Evolutionary conservation across 176 grass and related monocot species (phyloP), one percentile per base, ranked within the genome.

Genomic region (Raddia guianensis): DNA sequence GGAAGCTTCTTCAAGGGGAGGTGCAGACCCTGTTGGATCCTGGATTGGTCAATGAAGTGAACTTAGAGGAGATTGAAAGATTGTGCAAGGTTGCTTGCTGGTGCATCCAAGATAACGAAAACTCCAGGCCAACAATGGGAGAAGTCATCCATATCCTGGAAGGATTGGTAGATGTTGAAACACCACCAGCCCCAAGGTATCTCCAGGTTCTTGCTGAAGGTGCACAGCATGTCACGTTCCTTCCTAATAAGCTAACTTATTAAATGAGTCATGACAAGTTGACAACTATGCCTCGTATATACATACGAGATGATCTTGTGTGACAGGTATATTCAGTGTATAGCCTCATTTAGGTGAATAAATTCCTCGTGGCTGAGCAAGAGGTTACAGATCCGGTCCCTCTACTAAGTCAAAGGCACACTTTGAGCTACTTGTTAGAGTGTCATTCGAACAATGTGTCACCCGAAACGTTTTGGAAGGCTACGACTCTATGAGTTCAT

Each of bases 141-240:
- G 58, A 77, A 27, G 48, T 77, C 47, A 9, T 77, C 21, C 74
- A 77, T 9, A 77, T 77, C 12, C 20, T 77, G 20, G 74, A 77
- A 63, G 74, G 74, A 48, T 64, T 64, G 45, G 44, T 77, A 12
- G 20, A 64, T 37, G 43, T 50, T 18, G 44, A 49, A 47, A 48
- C 50, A 21, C 74, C 74, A 15, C 74, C 70, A 3, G 49, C 13
- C 7, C 70, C 58, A 49, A 77, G 74, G 21, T 63, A 77, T 48
- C 57, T 77, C 58, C 74, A 63, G 14, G 74, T 63, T 63, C 56
- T 77, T 77, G 56, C 43, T 62, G 74, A 77, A 42, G 61, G 72
- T 44, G 72, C 5, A 3, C 3, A 27, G 16, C 12, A 15, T 32
- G 19, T 18, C 6, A 10, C 10, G 6, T 81, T 61, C 5, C 16